Evolutionary conservation across 169 alveolate species (phyloP).

Genomic region (Plasmodium gallinaceum): DNA sequence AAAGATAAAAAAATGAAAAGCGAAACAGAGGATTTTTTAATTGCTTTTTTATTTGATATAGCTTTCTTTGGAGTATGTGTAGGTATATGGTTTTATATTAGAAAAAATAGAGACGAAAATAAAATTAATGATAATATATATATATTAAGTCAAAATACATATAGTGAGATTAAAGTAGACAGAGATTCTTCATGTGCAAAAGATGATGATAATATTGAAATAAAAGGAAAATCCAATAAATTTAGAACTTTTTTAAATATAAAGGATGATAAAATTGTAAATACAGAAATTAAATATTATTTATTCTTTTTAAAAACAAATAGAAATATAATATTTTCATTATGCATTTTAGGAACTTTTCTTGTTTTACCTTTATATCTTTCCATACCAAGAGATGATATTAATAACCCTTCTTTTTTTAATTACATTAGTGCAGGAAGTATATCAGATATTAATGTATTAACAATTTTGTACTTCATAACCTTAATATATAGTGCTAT

Average conservation of each 20-base stretch:
- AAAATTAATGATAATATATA: slow-evolving; percentile 66
- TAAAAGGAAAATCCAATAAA: slow-evolving; percentile 3
- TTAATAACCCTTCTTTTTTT: slow-evolving; percentile 63
- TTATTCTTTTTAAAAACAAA: slow-evolving; percentile 67
- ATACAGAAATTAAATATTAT: slow-evolving; percentile 76
- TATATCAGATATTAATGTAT: slow-evolving; percentile 50
- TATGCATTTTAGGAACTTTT: slow-evolving; percentile 71
- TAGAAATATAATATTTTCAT: slow-evolving; percentile 66
- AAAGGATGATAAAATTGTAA: slow-evolving; percentile 75
- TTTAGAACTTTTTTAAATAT: slow-evolving; percentile 68
- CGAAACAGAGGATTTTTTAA: slow-evolving; percentile 50
- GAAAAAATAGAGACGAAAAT: slow-evolving; percentile 57
- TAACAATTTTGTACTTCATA: slow-evolving; percentile 54
- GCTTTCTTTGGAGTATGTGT: slow-evolving; percentile 65
- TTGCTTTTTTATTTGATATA: slow-evolving; percentile 60
- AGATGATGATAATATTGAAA: slow-evolving; percentile 7
- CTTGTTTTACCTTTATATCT: slow-evolving; percentile 65
- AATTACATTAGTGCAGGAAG: slow-evolving; percentile 77
- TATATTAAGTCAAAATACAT: slow-evolving; percentile 22
- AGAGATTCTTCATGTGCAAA: slow-evolving; percentile 6
- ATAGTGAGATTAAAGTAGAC: slow-evolving; percentile 35
- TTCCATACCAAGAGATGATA: slow-evolving; percentile 57
- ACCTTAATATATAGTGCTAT: slow-evolving; percentile 75
- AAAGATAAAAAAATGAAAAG: slow-evolving; percentile 31
- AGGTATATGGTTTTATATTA: slow-evolving; percentile 56